Base-by-base conservation (phyloP, 2,329 filamentous ascomycete genomes). In the Neofusicoccum umdonicola region DNA sequence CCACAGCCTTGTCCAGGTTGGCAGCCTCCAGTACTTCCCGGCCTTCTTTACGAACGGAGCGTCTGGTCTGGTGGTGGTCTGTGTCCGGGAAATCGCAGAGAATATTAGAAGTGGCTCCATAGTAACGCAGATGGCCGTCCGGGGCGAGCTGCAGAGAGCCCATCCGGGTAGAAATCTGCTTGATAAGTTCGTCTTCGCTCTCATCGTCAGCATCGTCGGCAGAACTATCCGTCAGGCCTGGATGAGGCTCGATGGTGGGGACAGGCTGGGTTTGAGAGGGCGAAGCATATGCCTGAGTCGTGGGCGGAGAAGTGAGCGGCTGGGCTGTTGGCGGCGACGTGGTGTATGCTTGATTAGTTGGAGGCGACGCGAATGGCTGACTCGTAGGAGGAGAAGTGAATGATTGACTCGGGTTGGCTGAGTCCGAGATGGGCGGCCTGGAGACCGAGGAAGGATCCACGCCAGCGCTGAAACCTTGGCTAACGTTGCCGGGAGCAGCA, bases 1-100 rank as follows among this genome's bases (percentile, higher is more conserved):
- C 76, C 15, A 81, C 77, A 4, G 73, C 63, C 66, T 80, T 78
- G 17, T 76, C 76, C 12, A 82, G 71, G 1, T 79, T 76, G 17
- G 80, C 73, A 50, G 80, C 75, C 47, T 79, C 78, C 19, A 81
- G 66, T 11, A 67, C 61, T n/a, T 62, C 42, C 19, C 65, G 65
- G 9, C 63, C 63, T 44, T 61, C 54, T 11, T 47, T 54, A 4
- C 63, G 63, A 6, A 65, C 56, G 1, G 63, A 60, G 22, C 63
- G 37, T 31, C 56, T 61, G 31, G 27, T 47, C 39, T 52, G 47
- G 34, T 58, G 54, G 13, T 65, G 63, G 37, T 65, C 63, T 12
- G 63, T 65, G 31, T 65, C 63, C 22, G 63, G 63, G n/a, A 65
- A 65, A 17, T 65, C 63, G 13, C 63, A 61, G 22, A 65, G 54